Percentiles rank a stretch among this genome's conserved stretches.
These are phyloP conservation scores for Leccinum uliginosum DNA, from an alignment of 768 basidiomycete genomes.

Conservation along the genomic window DNA sequence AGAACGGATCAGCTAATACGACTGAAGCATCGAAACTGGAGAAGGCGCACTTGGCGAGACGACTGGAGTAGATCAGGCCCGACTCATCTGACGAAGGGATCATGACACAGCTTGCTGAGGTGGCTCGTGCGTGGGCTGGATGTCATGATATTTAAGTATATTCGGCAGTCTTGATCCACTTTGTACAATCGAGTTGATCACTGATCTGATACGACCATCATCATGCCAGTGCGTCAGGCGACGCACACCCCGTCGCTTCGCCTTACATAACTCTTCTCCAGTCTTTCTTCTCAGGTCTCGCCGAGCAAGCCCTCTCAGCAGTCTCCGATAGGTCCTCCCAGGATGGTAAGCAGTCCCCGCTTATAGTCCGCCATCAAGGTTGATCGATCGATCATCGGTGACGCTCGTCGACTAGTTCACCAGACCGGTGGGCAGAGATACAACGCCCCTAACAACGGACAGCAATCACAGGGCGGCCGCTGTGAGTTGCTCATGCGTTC, in stretches of 20 bases:
- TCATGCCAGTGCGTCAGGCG: conserved; percentile 15
- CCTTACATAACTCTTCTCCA: conserved; percentile 21
- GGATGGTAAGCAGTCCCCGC: conserved; percentile 4
- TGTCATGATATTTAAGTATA: not conserved
- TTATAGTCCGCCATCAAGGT: not conserved
- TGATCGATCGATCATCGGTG: conserved; percentile 8
- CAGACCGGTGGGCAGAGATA: conserved; percentile 65
- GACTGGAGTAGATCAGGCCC: too few species aligned
- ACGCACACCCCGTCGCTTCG: too few species aligned
- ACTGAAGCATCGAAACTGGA: not conserved
- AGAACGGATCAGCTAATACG: not conserved
- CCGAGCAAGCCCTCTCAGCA: conserved; percentile 58
- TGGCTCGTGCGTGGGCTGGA: not conserved
- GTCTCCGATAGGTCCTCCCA: conserved; percentile 17
- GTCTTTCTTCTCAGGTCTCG: conserved; percentile 66
- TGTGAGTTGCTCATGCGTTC: conserved; percentile 15
- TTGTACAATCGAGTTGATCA: not conserved
- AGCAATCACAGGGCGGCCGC: conserved; percentile 21
- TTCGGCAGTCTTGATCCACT: not conserved
- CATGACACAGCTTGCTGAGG: not conserved
- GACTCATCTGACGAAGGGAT: too few species aligned
- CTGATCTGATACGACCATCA: conserved; percentile 13
- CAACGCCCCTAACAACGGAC: conserved; percentile 50
- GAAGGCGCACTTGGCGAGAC: not conserved
- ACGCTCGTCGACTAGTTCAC: conserved; percentile 30